Evolutionary conservation across 495 filamentous ascomycete genomes (phyloP), one percentile per base, ranked within the genome.

Genomic region (Neurospora tetrasperma): DNA sequence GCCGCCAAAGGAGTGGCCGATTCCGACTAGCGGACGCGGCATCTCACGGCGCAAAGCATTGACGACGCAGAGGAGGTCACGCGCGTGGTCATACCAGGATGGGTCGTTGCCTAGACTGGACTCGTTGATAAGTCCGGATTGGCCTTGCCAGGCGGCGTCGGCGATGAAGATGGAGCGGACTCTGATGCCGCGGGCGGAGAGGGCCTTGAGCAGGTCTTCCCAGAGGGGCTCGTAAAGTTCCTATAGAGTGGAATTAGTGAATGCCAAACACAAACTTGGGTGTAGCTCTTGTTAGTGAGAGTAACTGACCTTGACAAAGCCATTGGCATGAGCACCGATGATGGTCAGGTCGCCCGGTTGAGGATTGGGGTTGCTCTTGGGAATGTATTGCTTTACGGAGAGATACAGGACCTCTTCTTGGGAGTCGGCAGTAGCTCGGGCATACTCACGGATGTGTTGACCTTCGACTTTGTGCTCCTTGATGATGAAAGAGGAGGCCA

Each of bases 1-100:
- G 73, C 87, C 94, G 75, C 96, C 96, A 86, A 94, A 91, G 79
- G 92, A 95, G 82, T 99, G 96, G 27, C 96, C 96, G 4, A 99
- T 79, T 40, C 94, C 96, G 72, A 98, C 82, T n/a, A 98, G 82
- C 6, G 96, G 95, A 12, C 92, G 91, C 4, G 92, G 90, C 92
- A 98, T 96, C 72, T 92, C 81, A 9, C 85, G 81, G 41, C 93
- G 92, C 82, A 97, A 94, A 59, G 88, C 84, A 81, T 97, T 98
- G 82, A 96, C 86, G 78, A 97, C 86, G 75, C 93, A 88, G n/a
- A 96, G 86, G 12, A 98, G 87, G 81, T 99, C 96, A 69, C 96
- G 88, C 20, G 93, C 81, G 80, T 97, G 89, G 82, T 99, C 96
- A 69, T 89, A 85, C 96, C 96, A 99, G 75, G 85, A 89, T 10